phyloP scores from a whole-genome alignment of 2,329 filamentous ascomycete genomes.

The Colletotrichum sp. region DNA sequence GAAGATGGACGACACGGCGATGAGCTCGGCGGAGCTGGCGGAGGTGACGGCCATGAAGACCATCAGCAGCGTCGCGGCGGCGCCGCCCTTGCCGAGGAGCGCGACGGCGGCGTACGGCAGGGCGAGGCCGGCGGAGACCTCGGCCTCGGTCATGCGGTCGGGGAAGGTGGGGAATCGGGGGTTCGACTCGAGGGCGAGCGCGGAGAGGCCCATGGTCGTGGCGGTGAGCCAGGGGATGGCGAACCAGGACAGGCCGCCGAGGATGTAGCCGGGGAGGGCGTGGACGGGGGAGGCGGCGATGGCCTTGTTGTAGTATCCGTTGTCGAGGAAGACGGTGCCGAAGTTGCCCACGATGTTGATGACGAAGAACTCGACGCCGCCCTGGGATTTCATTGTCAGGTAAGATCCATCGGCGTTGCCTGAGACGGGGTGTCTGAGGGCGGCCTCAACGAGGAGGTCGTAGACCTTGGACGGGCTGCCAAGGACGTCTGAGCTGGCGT shows the following conservation, averaged over 20 bases:
- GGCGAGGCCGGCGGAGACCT: constrained; percentile 78
- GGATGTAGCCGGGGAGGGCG: constrained; percentile 80
- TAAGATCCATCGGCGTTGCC: constrained; percentile 80
- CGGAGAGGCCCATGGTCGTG: constrained; percentile 80
- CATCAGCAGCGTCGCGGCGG: constrained; percentile 73
- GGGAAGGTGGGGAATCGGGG: constrained; percentile 72
- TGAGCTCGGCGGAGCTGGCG: constrained; percentile 78
- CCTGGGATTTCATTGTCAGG: constrained; percentile 77
- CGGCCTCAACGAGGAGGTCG: constrained; percentile 71
- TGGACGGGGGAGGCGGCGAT: constrained; percentile 81
- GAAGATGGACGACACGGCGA: constrained; percentile 83
- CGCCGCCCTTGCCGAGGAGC: constrained; percentile 78
- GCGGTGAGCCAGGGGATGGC: constrained; percentile 85
- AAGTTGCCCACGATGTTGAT: constrained; percentile 82
- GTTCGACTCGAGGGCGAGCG: constrained; percentile 75
- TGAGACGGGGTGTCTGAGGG: constrained; percentile 69
- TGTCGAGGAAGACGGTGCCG: constrained; percentile 77
- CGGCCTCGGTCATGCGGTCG: constrained; percentile 69
- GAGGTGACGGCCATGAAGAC: constrained; percentile 87
- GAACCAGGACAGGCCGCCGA: constrained; percentile 80
- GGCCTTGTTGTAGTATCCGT: constrained; percentile 85
- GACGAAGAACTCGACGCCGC: constrained; percentile 74
- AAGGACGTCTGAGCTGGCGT: constrained; percentile 54
- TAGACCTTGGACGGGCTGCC: constrained; percentile 73
- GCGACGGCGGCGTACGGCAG: constrained; percentile 80